Conservation (phyloP, 2,329 filamentous ascomycete genomes). For the Zymoseptoria tritici region DNA sequence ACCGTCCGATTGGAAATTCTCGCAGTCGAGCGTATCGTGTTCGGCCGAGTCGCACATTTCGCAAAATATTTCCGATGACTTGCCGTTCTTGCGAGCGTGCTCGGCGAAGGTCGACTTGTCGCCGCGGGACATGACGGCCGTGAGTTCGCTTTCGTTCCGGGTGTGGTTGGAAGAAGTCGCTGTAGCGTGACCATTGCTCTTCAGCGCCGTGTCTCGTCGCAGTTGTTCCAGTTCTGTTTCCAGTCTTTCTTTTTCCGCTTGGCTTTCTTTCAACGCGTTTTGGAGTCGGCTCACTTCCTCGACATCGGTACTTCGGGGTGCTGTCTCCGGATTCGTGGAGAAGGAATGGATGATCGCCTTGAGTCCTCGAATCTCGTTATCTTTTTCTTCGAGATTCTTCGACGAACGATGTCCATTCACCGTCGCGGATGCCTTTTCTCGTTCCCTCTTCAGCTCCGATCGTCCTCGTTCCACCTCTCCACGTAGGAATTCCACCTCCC, state of each 20-base stretch:
- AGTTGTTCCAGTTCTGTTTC: slow-evolving; percentile 77
- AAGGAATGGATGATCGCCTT: slow-evolving; percentile 97
- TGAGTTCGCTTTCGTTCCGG: slow-evolving; percentile 24
- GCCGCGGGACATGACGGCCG: slow-evolving; percentile 32
- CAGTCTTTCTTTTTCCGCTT: slow-evolving; percentile 73
- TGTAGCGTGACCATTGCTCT: slow-evolving; percentile 21
- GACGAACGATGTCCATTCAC: slow-evolving; percentile 38
- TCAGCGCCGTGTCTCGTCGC: slow-evolving; percentile 34
- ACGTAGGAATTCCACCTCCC: slow-evolving; percentile 89
- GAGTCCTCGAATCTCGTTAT: slow-evolving; percentile 92
- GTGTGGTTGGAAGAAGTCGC: slow-evolving; percentile 46
- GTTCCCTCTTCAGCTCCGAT: slow-evolving; percentile 78
- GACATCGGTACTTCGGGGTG: slow-evolving; percentile 19
- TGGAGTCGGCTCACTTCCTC: slow-evolving; percentile 52
- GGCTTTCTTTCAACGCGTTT: slow-evolving; percentile 59
- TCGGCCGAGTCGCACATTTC: slow-evolving; percentile 90
- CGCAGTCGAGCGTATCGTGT: slow-evolving; percentile 91
- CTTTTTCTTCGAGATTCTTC: slow-evolving; percentile 84
- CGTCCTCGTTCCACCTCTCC: slow-evolving; percentile 90
- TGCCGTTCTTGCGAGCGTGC: slow-evolving; percentile 49
- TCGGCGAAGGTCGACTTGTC: slow-evolving; percentile 52
- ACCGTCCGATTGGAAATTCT: slow-evolving; percentile 30
- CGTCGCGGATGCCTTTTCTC: slow-evolving; percentile 66
- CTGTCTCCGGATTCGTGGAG: slow-evolving; percentile 58
- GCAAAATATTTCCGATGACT: slow-evolving; percentile 58